Conservation (phyloP, 2,329 filamentous ascomycete genomes). For the Aaosphaeria arxii region DNA sequence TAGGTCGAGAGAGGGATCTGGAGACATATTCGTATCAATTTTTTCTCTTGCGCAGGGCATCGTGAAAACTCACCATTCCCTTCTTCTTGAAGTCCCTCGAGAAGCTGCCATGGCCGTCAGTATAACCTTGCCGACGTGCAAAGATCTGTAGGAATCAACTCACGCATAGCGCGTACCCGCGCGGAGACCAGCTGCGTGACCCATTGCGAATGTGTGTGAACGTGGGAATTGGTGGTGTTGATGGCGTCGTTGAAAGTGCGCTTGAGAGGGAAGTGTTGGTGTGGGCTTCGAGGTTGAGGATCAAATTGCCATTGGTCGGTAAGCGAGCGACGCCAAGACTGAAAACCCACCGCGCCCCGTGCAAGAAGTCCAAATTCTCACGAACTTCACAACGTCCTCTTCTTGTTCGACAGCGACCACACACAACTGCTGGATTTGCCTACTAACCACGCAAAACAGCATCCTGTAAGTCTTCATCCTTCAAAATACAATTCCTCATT, state of each 20-base stretch:
- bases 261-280: neutral
- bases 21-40: constrained; percentile 18
- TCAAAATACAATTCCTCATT: too few relatives aligned
- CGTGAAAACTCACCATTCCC: constrained; percentile 57
- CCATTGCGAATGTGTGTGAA: constrained; percentile 45
- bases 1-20: constrained; percentile 86
- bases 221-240: constrained; percentile 15
- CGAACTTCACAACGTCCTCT: neutral
- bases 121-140: constrained; percentile 3
- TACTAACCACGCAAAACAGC: too few relatives aligned
- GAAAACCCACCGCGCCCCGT: constrained; percentile 1
- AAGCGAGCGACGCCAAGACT: neutral
- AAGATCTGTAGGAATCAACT: constrained; percentile 9
- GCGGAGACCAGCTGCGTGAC: constrained; percentile 50
- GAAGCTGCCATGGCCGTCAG: constrained; percentile 52
- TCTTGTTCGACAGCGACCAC: too few relatives aligned
- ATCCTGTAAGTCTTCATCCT: too few relatives aligned
- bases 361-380: constrained; percentile 1
- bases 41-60: constrained; percentile 4
- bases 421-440: too few relatives aligned
- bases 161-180: constrained; percentile 43
- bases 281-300: neutral
- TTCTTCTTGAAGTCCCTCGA: constrained; percentile 91
- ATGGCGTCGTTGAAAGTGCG: constrained; percentile 1
- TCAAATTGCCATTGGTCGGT: neutral